Percentiles rank a stretch among this genome's conserved stretches.
These are phyloP conservation scores for Aegilops speltoides DNA, from an alignment of 176 grass and related monocot genomes.

Conservation along the genomic window DNA sequence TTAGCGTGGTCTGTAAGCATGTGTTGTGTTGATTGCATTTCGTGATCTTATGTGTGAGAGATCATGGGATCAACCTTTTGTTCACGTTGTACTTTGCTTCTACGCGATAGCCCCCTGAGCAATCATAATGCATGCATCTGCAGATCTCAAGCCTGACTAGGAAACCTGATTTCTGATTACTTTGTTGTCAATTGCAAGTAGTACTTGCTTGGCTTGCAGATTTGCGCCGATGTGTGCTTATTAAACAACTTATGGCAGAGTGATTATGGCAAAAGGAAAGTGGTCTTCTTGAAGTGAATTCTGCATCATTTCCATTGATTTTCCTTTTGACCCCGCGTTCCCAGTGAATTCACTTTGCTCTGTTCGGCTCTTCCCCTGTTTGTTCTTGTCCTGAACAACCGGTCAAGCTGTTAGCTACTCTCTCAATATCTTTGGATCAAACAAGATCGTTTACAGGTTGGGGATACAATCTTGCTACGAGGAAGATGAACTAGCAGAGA, in stretches of 20 bases:
- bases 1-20: conserved; percentile 13
- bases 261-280: not conserved
- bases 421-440: too few species aligned
- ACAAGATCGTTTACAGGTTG: too few species aligned
- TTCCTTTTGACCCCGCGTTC: too few species aligned
- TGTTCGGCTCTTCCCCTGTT: too few species aligned
- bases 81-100: not conserved
- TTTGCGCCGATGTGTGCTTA: not conserved
- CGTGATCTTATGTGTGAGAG: not conserved
- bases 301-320: not conserved
- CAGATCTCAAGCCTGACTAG: not conserved
- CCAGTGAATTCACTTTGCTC: not conserved
- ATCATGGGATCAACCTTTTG: not conserved
- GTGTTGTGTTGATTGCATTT: not conserved
- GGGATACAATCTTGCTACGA: too few species aligned
- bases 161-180: not conserved
- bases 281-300: not conserved
- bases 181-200: not conserved
- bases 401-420: too few species aligned
- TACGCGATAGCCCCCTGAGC: not conserved
- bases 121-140: conserved; percentile 8
- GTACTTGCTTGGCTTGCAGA: not conserved
- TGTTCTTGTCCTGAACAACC: too few species aligned
- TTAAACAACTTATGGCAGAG: not conserved
- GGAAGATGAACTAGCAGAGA: too few species aligned